Evolutionary conservation across 345 rosid species (phyloP), one percentile per base, ranked within the genome.

Genomic region (Toxicodendron radicans): DNA sequence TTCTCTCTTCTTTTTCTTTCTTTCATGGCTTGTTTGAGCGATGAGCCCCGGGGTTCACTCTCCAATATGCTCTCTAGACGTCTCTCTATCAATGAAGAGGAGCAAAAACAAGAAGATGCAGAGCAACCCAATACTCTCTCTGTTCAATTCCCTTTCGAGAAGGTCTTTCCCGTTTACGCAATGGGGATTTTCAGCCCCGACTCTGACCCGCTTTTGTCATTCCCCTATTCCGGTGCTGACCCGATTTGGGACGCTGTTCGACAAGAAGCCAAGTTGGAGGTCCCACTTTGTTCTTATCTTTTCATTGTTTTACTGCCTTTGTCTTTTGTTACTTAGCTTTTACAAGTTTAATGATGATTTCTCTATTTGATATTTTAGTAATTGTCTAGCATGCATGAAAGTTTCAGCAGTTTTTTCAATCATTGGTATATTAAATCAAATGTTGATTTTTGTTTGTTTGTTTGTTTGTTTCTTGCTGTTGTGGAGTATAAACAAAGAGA

Each of bases 241-340:
- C 91, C 91, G 57, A 86, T 95, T 79, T 95, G 99, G 99, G 86
- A 79, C 61, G 89, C 92, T 67, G 88, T 92, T 9, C 83, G 85
- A 64, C 74, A 86, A 78, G 97, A 92, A 81, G 97, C 99, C 71
- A 92, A 87, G 82, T 72, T 81, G 73, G 97, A 92, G 97, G 98
- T 94, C 68, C 46, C 41, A 49, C 7, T 53, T 70, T 66, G 43
- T 38, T 38, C 9, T 23, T 3, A 10, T 18, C 21, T 12, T 20
- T 30, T 4, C 7, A 33, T 35, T 1, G 48, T 58, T 58, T 27
- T 60, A 5, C n/a, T 4, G 18, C 21, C 10, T 38, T 20, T 21
- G 17, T 49, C 17, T 12, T 49, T 11, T 13, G 4, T 51, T 51
- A 2, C 54, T 4, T 51, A 13, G 5, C 3, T n/a, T 14, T 51